phyloP scores from a whole-genome alignment of 2,329 filamentous ascomycete genomes.

The Cladophialophora psammophila region DNA sequence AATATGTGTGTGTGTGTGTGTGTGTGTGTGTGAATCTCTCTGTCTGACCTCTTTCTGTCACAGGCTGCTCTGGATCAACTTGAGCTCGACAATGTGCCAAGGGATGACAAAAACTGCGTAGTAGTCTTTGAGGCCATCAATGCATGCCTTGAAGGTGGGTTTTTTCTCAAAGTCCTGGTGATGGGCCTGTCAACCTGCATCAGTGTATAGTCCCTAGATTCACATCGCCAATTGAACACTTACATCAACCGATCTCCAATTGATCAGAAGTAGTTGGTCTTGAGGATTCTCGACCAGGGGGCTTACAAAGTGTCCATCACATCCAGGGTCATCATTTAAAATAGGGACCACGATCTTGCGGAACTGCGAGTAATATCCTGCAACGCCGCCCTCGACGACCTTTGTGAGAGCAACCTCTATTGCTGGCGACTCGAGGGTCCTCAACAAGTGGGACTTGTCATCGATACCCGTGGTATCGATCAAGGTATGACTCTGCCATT shows the following conservation, averaged over 20 bases:
- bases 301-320: conserved; percentile 29
- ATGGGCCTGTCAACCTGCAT: conserved; percentile 20
- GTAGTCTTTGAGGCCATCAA: conserved; percentile 32
- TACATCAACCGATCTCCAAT: conserved; percentile 31
- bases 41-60: too few relatives aligned
- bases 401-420: conserved; percentile 32
- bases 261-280: conserved; percentile 29
- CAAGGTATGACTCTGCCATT: conserved; percentile 26
- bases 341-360: conserved; percentile 24
- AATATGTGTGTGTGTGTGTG: too few relatives aligned
- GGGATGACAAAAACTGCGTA: conserved; percentile 31
- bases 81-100: conserved; percentile 28
- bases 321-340: conserved; percentile 23
- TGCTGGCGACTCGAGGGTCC: conserved; percentile 14
- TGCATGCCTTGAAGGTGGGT: conserved; percentile 24
- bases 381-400: conserved; percentile 28
- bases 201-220: too few relatives aligned
- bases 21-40: too few relatives aligned
- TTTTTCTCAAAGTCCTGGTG: conserved; percentile 33
- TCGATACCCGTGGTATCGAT: conserved; percentile 19
- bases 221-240: conserved; percentile 1
- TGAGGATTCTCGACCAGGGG: conserved; percentile 27
- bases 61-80: conserved; percentile 7
- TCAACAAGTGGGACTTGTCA: conserved; percentile 19
- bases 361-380: conserved; percentile 27